phyloP scores from a whole-genome alignment of 176 grass and related monocot species.

The Alloteropsis semialata region DNA sequence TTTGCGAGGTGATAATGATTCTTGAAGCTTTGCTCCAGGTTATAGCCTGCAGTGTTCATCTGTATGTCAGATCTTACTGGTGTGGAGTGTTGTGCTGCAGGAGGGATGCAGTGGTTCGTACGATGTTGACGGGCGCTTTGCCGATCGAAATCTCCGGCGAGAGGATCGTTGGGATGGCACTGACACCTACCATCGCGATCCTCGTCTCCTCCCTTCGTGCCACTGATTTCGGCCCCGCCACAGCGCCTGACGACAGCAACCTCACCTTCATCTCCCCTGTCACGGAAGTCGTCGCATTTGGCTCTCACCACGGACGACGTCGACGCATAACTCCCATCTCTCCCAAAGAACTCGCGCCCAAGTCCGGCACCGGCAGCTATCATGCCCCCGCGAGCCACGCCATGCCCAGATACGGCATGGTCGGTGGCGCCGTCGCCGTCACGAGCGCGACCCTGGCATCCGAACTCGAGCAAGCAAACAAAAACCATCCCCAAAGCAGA shows the following conservation, averaged over 20 bases:
- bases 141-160: conserved; percentile 11
- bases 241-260: conserved; percentile 15
- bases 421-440: conserved; percentile 10
- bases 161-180: neutral
- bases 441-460: neutral
- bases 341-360: neutral
- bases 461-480: neutral
- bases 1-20: neutral
- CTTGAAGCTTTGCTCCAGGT: neutral
- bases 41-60: neutral
- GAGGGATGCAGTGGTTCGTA: neutral
- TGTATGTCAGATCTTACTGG: neutral
- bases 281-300: neutral
- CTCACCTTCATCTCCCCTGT: neutral
- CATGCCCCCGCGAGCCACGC: neutral
- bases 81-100: neutral
- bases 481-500: neutral
- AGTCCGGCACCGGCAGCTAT: neutral
- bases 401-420: conserved; percentile 11
- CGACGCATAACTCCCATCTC: neutral
- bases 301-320: neutral
- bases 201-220: neutral
- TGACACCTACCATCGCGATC: neutral
- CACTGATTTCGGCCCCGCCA: neutral
- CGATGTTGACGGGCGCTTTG: neutral